These are phyloP conservation scores for Atalantia buxifolia DNA, from an alignment of 345 rosid genomes.

Conservation along the genomic window DNA sequence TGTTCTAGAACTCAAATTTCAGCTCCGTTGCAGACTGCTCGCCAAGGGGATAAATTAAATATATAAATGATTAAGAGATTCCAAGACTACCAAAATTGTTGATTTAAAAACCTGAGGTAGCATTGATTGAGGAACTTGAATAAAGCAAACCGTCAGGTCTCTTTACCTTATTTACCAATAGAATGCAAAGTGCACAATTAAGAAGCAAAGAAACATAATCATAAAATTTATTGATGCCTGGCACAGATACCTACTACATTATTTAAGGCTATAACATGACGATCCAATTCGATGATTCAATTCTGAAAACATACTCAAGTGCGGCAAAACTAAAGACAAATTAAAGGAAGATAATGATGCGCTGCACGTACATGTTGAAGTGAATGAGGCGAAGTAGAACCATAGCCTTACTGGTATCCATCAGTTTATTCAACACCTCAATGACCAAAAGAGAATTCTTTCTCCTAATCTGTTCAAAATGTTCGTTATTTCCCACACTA, in stretches of 20 bases:
- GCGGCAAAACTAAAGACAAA: background rate
- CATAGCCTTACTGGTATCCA: conserved; percentile 42
- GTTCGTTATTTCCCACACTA: conserved; percentile 24
- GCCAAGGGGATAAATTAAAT: background rate
- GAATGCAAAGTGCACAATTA: background rate
- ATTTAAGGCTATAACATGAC: background rate
- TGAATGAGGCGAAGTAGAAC: conserved; percentile 48
- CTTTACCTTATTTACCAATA: background rate
- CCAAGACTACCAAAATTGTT: background rate
- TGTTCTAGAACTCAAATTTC: background rate
- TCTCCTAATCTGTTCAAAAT: conserved; percentile 29
- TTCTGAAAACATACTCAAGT: background rate
- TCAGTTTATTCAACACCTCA: conserved; percentile 43
- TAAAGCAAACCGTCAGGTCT: background rate
- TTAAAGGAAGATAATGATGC: background rate
- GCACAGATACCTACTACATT: background rate
- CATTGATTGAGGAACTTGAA: background rate
- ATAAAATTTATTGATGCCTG: background rate
- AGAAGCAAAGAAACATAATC: background rate
- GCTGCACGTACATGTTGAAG: conserved; percentile 45
- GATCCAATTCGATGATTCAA: background rate
- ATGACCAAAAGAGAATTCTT: conserved; percentile 40
- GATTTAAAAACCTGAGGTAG: background rate
- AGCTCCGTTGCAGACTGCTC: background rate
- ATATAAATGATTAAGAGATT: background rate